phyloP scores from a whole-genome alignment of 2,329 filamentous ascomycete species.

The Phoma sp. region DNA sequence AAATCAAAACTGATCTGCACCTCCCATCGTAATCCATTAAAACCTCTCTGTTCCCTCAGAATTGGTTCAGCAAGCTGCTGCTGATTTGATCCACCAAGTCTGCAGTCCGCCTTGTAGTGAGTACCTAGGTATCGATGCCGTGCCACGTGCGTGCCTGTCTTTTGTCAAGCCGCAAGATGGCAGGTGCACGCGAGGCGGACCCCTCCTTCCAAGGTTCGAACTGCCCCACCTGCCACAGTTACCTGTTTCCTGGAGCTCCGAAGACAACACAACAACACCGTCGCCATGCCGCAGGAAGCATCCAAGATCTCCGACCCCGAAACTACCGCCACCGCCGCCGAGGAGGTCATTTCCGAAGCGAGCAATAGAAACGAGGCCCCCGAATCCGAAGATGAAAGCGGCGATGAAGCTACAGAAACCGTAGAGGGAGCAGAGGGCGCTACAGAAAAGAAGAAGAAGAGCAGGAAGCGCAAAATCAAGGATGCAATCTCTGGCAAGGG shows the following conservation, averaged over 20 bases:
- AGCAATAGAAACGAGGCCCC: conserved; percentile 36
- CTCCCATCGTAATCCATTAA: too few species aligned
- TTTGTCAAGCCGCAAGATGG: too few species aligned
- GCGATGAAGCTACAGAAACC: conserved; percentile 37
- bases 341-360: conserved; percentile 49
- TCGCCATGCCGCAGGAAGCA: conserved; percentile 55
- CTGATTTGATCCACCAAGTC: too few species aligned
- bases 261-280: conserved; percentile 11
- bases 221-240: conserved; percentile 19
- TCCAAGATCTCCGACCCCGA: conserved; percentile 66
- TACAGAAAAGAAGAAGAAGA: conserved; percentile 69
- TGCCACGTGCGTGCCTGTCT: too few species aligned
- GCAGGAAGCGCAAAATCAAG: conserved; percentile 67
- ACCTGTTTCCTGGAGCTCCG: conserved; percentile 13
- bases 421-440: conserved; percentile 44
- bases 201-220: conserved; percentile 7
- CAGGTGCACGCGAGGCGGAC: conserved; percentile 4
- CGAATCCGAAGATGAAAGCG: conserved; percentile 42
- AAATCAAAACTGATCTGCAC: too few species aligned
- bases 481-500: conserved; percentile 47
- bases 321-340: conserved; percentile 55
- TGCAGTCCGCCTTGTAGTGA: too few species aligned
- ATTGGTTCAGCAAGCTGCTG: too few species aligned
- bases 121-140: too few species aligned
- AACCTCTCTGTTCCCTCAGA: too few species aligned